Percentiles rank a stretch among this genome's conserved stretches.
These are phyloP conservation scores for Hypoxylon rubiginosum DNA, from an alignment of 2,329 filamentous ascomycete genomes.

Conservation along the genomic window DNA sequence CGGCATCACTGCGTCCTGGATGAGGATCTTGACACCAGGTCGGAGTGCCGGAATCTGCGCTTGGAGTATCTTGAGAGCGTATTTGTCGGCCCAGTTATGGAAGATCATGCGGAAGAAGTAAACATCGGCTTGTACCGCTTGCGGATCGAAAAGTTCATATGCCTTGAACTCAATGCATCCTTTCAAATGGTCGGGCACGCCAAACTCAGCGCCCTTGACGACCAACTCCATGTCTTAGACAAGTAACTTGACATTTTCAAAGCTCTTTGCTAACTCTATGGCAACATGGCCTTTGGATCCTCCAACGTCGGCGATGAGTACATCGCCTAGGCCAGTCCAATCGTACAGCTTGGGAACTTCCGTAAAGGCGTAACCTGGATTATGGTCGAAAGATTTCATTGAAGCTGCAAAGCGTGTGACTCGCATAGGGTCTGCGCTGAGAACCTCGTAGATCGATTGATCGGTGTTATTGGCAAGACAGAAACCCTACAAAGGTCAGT, in stretches of 20 bases:
- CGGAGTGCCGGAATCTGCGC: constrained; percentile 44
- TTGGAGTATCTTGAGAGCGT: constrained; percentile 43
- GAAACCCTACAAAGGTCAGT: constrained; percentile 42
- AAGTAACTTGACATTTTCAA: constrained; percentile 41
- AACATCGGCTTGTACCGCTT: background rate
- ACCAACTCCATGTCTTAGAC: constrained; percentile 43
- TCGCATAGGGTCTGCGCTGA: constrained; percentile 18
- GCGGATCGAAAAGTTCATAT: constrained; percentile 22
- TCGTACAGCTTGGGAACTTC: constrained; percentile 42
- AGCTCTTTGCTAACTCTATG: constrained; percentile 41
- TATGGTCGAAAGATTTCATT: constrained; percentile 37
- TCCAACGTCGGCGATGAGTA: constrained; percentile 41
- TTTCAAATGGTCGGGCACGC: constrained; percentile 38
- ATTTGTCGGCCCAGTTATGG: constrained; percentile 44
- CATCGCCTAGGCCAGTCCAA: constrained; percentile 44
- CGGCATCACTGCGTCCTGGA: constrained; percentile 41
- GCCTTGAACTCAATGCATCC: constrained; percentile 42
- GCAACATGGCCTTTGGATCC: constrained; percentile 40
- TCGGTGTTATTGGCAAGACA: constrained; percentile 31
- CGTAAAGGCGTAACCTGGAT: constrained; percentile 30
- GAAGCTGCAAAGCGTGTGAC: constrained; percentile 29
- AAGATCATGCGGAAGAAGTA: constrained; percentile 22
- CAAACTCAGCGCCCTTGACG: constrained; percentile 39
- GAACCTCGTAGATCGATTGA: constrained; percentile 32
- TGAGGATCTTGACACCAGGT: constrained; percentile 42